phyloP scores from a whole-genome alignment of 345 rosid genomes.

The Hibiscus tridactylites region DNA sequence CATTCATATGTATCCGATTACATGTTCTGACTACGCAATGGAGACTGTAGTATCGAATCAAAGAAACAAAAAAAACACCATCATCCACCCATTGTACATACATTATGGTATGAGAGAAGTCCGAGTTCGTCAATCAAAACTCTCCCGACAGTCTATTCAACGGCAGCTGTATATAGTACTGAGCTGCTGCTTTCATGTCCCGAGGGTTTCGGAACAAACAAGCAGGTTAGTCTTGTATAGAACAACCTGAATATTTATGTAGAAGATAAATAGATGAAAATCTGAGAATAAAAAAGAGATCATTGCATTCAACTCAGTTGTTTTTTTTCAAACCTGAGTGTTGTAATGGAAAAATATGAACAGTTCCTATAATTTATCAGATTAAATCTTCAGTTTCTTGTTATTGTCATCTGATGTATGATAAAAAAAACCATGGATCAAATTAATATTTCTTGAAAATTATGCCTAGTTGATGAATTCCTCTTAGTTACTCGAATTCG shows the following conservation, averaged over 20 bases:
- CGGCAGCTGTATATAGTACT: conserved; percentile 17
- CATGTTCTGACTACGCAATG: conserved; percentile 39
- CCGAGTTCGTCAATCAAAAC: conserved; percentile 7
- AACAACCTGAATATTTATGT: background rate
- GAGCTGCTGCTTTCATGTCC: background rate
- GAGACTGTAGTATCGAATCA: background rate
- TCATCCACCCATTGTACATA: conserved; percentile 23
- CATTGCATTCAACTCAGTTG: conserved; percentile 36
- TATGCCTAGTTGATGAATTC: background rate
- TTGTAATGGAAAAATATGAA: conserved; percentile 16
- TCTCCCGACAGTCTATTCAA: conserved; percentile 1
- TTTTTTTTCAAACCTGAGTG: conserved; percentile 37
- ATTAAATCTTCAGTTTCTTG: too few species aligned
- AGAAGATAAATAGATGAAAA: background rate
- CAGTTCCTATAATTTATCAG: too few species aligned
- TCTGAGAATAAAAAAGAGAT: background rate
- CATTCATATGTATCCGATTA: conserved; percentile 42
- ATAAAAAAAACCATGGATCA: too few species aligned
- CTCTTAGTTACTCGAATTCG: background rate
- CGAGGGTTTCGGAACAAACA: background rate
- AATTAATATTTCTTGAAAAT: too few species aligned
- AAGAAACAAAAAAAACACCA: background rate
- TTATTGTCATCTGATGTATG: too few species aligned
- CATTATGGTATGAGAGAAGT: conserved; percentile 2
- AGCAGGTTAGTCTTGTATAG: background rate